Evolutionary conservation across 768 basidiomycete genomes (phyloP), one percentile per base, ranked within the genome.

Genomic region (Termitomyces sp.): DNA sequence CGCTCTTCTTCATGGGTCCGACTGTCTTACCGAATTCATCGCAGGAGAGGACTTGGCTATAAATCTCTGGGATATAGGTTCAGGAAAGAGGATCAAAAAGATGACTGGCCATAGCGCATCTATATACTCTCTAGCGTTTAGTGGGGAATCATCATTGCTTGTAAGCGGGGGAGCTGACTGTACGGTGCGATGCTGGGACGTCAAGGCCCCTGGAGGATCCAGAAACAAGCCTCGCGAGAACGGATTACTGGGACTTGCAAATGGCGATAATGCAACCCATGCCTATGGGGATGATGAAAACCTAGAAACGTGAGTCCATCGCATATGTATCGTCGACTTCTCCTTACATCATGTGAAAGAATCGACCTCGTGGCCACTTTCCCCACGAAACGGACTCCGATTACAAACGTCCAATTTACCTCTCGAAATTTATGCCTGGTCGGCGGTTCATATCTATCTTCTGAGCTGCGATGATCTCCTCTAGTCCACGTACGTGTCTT

Each of bases 171-270:
- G 89, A 26, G 85, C 93, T 31, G 97, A 99, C 68, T 95, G 92
- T 83, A 98, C 97, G 0, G 94, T 98, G 17, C 80, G 96, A n/a
- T 94, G 94, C 56, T 99, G 97, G 97, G 97, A 99, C 68, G 87
- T 97, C 37, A 95, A 90, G 70, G 72, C 79, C 45, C 71, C 87
- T 10, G 93, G 91, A 11, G 90, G 90, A 0, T 67, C 71, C 11
- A 78, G 77, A 26, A 71, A 63, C 23, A 89, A 86, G 67, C 62
- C 78, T 12, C 78, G 78, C 38, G 85, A 84, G 67, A 85, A 84
- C 64, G 85, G 82, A 33, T 50, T 50, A 11, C 43, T 55, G 21
- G 62, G 71, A 41, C 15, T 56, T 43, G 47, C 53, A 48, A 15
- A 67, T 64, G 41, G 66, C 61, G 62, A 68, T 67, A 53, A 60